A percentile compares a stretch with the other conserved stretches of the same genome.
Evolutionary conservation across 2,329 filamentous ascomycete species (phyloP).

Genomic region (Penicillium sp.): DNA sequence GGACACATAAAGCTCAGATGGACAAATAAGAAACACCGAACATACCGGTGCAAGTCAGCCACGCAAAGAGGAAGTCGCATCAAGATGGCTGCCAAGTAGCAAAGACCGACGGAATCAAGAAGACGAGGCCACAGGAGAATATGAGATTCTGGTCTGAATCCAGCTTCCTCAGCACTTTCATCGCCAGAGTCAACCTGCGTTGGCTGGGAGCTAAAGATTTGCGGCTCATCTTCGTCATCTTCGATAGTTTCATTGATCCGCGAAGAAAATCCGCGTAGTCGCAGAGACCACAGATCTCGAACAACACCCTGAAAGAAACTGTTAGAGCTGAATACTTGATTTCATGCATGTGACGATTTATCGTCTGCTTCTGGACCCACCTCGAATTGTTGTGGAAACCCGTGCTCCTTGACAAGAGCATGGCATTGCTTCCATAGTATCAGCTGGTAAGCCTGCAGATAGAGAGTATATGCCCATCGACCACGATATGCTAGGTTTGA

Average conservation of each 20-base stretch:
- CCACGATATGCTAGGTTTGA: constrained; percentile 65
- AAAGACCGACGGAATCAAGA: constrained; percentile 75
- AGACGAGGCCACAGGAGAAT: constrained; percentile 62
- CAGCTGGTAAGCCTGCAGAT: constrained; percentile 81
- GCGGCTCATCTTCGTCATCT: constrained; percentile 46
- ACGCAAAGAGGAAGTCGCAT: constrained; percentile 76
- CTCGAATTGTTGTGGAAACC: constrained; percentile 74
- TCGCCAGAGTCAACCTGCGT: constrained; percentile 43
- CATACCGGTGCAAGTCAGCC: constrained; percentile 66
- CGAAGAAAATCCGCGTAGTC: constrained; percentile 62
- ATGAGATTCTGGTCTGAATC: constrained; percentile 39
- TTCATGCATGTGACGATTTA: not conserved
- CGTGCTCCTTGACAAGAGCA: constrained; percentile 70
- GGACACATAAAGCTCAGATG: not conserved
- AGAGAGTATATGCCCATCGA: constrained; percentile 73
- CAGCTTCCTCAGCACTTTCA: constrained; percentile 44
- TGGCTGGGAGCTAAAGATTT: constrained; percentile 64
- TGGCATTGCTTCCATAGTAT: constrained; percentile 79
- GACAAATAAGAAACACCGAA: not conserved
- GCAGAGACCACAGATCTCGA: constrained; percentile 82
- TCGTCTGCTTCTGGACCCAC: constrained; percentile 41
- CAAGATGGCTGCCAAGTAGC: constrained; percentile 77
- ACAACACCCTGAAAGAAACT: constrained; percentile 59
- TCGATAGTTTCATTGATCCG: constrained; percentile 45
- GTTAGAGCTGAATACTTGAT: not conserved